Evolutionary conservation across 2,329 filamentous ascomycete species (phyloP), one percentile per base, ranked within the genome.

Genomic region (Paecilomyces sp.): DNA sequence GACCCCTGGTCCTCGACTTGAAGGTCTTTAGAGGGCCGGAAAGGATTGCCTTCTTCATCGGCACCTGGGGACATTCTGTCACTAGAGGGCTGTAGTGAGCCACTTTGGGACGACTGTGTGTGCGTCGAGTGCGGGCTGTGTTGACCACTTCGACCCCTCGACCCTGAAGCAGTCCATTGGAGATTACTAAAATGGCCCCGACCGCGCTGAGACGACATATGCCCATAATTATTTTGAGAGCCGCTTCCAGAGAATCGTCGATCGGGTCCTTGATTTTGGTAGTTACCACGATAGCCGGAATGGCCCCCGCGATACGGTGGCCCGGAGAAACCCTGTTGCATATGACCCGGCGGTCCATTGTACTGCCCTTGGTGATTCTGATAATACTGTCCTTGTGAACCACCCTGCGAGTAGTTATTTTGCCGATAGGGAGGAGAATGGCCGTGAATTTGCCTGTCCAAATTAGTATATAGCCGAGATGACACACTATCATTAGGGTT

Each of bases 101-200:
- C 68, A 54, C 68, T 68, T 54, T 73, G 70, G 56, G 74, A 71
- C 31, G 71, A 70, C 33, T 70, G 70, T 22, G 65, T 65, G 54
- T 72, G 72, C 25, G 66, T 73, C 25, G 75, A 71, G 59, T 78
- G 79, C 57, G 73, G 71, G 58, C 68, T 72, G 36, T 77, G 65
- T 60, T 76, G 71, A 36, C 72, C 67, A 60, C 83, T 79, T 70
- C 82, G 83, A 66, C 81, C 79, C 58, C 80, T 79, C 18, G 81
- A 79, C 55, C 80, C 79, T 34, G 79, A 80, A 52, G 85, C 81
- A 58, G 84, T 88, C 88, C 90, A 92, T 54, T 91, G 89, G 1
- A 86, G 72, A 74, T 89, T 85, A 74, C 87, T 81, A 79, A 88
- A 83, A 75, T 87, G 78, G 34, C 78, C 80, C 64, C 83, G 78